Conservation (phyloP, 1,284 basidiomycete genomes). For the Athelia psychrophila region DNA sequence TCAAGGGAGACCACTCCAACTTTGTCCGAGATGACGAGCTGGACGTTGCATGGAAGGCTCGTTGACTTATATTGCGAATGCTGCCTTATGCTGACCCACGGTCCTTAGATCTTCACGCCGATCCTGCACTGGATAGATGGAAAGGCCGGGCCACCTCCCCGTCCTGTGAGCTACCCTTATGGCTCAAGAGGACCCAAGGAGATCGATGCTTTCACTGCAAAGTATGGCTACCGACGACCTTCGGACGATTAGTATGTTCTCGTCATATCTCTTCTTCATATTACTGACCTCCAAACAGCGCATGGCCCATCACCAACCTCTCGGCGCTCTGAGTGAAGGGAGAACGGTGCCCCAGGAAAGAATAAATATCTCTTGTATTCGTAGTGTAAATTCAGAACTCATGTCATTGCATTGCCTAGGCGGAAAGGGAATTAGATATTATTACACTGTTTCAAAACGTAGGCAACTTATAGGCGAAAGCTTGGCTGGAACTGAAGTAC, state of each 20-base stretch:
- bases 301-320: neutral
- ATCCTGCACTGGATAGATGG: constrained; percentile 95
- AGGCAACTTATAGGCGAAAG: neutral
- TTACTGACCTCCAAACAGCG: neutral
- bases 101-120: constrained; percentile 84
- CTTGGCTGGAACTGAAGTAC: no score
- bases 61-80: constrained; percentile 4
- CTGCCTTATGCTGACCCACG: constrained; percentile 7
- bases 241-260: neutral
- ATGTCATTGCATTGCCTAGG: no score
- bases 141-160: constrained; percentile 56
- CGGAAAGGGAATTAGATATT: no score
- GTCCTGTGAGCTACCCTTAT: constrained; percentile 81
- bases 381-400: no score
- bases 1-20: constrained; percentile 88
- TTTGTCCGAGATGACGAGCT: constrained; percentile 96
- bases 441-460: no score
- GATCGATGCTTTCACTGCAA: constrained; percentile 72
- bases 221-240: constrained; percentile 75
- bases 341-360: no score
- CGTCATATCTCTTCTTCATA: neutral
- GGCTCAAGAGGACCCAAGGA: constrained; percentile 91
- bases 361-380: no score
- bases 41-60: constrained; percentile 90
- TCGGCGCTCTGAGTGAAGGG: neutral